Percentiles rank a stretch among this genome's conserved stretches.
These are phyloP conservation scores for Citrus inodora DNA, from an alignment of 345 rosid species.

Conservation along the genomic window DNA sequence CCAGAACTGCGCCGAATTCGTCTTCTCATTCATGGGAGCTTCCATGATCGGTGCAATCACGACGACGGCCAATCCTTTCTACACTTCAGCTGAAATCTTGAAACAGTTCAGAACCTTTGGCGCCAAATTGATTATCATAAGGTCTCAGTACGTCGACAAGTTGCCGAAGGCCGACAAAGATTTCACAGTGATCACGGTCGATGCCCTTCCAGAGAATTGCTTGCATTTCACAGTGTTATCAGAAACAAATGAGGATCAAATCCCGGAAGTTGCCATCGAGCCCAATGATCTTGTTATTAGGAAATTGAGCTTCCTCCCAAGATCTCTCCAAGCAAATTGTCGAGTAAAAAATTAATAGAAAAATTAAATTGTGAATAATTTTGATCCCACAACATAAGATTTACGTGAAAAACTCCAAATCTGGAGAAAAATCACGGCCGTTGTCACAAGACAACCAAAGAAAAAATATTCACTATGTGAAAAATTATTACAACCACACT, in stretches of 20 bases:
- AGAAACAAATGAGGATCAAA: constrained; percentile 36
- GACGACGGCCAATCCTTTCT: constrained; percentile 86
- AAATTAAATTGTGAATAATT: no score
- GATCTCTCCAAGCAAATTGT: no score
- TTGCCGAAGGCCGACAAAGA: constrained; percentile 38
- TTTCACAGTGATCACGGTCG: constrained; percentile 51
- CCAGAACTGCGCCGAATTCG: constrained; percentile 76
- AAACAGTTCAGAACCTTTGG: constrained; percentile 50
- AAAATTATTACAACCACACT: no score
- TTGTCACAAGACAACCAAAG: no score
- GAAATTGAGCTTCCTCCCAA: no score
- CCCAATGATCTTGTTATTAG: constrained; percentile 51
- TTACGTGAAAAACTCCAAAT: no score
- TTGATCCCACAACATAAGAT: no score
- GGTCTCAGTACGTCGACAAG: constrained; percentile 63
- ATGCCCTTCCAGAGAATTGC: constrained; percentile 63
- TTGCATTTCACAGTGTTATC: constrained; percentile 50
- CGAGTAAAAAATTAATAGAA: no score
- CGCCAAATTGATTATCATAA: constrained; percentile 68
- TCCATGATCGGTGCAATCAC: constrained; percentile 81
- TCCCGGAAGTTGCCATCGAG: constrained; percentile 21
- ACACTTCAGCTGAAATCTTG: constrained; percentile 60
- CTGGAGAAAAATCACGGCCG: no score
- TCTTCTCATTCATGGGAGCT: constrained; percentile 80
- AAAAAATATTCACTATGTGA: no score